A percentile compares a stretch with the other conserved stretches of the same genome.
These are phyloP conservation scores for Lasiosphaeria miniovina DNA, from an alignment of 495 filamentous ascomycete genomes.

Conservation along the genomic window DNA sequence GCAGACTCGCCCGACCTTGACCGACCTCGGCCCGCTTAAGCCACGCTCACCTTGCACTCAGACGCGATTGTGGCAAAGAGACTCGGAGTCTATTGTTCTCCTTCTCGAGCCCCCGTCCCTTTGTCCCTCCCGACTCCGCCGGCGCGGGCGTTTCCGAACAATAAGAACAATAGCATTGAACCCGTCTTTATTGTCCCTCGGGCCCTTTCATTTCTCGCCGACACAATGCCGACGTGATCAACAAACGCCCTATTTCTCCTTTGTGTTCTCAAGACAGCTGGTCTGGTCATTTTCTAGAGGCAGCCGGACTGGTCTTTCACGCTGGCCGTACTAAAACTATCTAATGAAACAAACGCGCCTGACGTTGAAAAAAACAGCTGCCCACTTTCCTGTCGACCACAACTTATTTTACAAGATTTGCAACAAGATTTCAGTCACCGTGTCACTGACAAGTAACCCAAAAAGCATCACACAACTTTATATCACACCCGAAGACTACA, in stretches of 20 bases:
- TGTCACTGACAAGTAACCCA: too few relatives aligned
- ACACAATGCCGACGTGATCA: slow-evolving; percentile 13
- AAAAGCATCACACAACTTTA: too few relatives aligned
- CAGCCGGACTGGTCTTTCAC: slow-evolving; percentile 20
- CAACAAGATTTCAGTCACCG: too few relatives aligned
- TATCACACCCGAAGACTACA: background rate
- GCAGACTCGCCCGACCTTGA: too few relatives aligned
- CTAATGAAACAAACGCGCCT: background rate
- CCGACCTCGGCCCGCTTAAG: too few relatives aligned
- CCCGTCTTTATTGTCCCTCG: background rate
- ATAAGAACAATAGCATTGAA: slow-evolving; percentile 1
- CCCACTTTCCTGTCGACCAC: too few relatives aligned
- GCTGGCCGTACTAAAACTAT: slow-evolving; percentile 15
- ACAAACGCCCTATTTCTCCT: slow-evolving; percentile 3
- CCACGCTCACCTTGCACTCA: too few relatives aligned
- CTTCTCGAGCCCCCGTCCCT: background rate
- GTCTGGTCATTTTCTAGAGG: slow-evolving; percentile 10
- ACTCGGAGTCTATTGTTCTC: background rate
- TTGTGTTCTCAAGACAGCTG: slow-evolving; percentile 15
- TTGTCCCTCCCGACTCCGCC: background rate
- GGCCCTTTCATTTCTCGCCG: background rate
- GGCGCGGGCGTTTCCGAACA: background rate
- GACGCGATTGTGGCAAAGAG: background rate
- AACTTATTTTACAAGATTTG: too few relatives aligned
- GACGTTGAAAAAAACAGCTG: slow-evolving; percentile 3